Conservation (phyloP, 305 asterid genomes). For the Rubia tinctorum region DNA sequence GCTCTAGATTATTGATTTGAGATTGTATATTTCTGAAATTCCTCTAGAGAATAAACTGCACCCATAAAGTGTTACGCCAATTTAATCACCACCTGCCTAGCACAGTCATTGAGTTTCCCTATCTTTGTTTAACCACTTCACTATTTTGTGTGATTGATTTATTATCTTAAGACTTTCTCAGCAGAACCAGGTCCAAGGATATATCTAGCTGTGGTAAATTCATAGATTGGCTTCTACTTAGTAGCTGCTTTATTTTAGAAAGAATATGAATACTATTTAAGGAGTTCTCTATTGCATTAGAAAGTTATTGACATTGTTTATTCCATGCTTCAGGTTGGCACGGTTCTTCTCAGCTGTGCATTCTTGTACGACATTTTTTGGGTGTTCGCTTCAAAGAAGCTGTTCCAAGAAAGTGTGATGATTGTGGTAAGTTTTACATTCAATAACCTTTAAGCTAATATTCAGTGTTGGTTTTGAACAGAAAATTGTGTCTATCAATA, state of each 20-base stretch:
- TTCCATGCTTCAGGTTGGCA: slow-evolving; percentile 65
- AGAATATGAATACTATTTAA: not conserved
- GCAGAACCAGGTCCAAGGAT: not conserved
- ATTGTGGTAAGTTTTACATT: slow-evolving; percentile 64
- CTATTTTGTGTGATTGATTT: not conserved
- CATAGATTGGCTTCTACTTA: not conserved
- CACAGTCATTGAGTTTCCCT: not conserved
- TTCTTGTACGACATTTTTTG: slow-evolving; percentile 94
- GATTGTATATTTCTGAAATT: not conserved
- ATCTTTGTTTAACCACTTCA: not conserved
- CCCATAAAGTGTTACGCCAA: not conserved
- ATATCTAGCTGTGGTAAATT: not conserved
- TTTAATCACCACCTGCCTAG: not conserved
- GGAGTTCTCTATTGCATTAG: not conserved
- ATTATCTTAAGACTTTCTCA: not conserved
- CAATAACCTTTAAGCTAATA: slow-evolving; percentile 4
- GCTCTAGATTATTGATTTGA: not conserved
- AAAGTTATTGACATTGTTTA: not conserved
- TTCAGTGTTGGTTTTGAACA: not conserved
- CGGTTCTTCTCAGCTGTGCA: slow-evolving; percentile 83
- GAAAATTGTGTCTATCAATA: not conserved
- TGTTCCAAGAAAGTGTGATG: slow-evolving; percentile 96
- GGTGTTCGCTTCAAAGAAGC: slow-evolving; percentile 81
- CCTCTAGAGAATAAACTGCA: not conserved
- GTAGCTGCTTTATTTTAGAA: not conserved